Conservation (phyloP, 176 grass and related monocot species). For the Cenchrus fungigraminus region DNA sequence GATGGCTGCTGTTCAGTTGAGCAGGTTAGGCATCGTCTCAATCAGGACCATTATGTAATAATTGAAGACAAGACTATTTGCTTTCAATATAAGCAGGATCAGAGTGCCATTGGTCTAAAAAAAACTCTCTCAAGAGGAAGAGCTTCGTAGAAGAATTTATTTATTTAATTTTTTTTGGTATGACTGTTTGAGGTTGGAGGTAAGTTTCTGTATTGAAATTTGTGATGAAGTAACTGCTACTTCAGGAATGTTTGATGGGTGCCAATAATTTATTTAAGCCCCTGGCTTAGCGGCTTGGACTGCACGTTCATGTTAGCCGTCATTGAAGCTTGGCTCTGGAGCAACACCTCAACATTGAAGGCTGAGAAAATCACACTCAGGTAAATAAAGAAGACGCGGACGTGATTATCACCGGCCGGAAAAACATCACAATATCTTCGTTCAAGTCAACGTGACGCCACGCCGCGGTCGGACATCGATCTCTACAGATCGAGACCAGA, state of each 20-base stretch:
- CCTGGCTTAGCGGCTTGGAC: background rate
- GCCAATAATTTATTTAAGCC: background rate
- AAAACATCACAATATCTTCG: background rate
- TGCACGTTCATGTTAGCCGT: background rate
- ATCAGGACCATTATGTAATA: background rate
- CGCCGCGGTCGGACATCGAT: background rate
- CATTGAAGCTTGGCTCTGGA: slow-evolving; percentile 22
- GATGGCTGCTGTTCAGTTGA: background rate
- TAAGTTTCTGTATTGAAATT: background rate
- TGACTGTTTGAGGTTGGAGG: background rate
- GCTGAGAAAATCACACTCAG: no score
- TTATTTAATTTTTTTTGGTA: background rate
- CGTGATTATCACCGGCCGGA: background rate
- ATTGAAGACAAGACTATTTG: background rate
- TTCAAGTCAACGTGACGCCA: slow-evolving; percentile 2
- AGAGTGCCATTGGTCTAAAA: no score
- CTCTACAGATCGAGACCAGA: background rate
- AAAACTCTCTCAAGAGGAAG: no score
- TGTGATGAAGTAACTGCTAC: background rate
- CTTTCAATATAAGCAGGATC: no score
- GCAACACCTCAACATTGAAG: background rate
- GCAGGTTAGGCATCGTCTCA: slow-evolving; percentile 23
- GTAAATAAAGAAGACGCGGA: background rate
- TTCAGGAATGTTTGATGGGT: background rate
- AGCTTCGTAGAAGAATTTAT: no score